Conservation (phyloP, 305 asterid species). For the Fraxinus velutina region DNA sequence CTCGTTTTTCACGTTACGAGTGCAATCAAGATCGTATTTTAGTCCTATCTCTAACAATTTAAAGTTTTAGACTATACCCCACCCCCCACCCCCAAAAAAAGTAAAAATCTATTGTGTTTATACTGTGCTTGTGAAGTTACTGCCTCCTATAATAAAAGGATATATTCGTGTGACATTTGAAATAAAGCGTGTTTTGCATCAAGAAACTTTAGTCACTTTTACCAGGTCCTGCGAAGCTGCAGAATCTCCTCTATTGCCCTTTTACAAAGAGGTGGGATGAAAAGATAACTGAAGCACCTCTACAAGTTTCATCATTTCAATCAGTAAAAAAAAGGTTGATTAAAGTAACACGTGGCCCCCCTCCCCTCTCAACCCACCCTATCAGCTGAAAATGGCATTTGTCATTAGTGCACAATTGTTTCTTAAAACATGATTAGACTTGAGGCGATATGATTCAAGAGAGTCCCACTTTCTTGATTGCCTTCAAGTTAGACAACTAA, state of each 20-base stretch:
- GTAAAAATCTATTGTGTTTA: not conserved
- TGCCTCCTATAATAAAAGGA: not conserved
- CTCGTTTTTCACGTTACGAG: not conserved
- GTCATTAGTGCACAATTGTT: slow-evolving; percentile 29
- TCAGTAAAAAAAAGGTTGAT: not conserved
- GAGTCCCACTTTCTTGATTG: slow-evolving; percentile 24
- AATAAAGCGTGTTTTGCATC: not conserved
- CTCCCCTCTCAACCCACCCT: not conserved
- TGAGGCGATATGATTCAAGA: slow-evolving; percentile 26
- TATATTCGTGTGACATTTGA: not conserved
- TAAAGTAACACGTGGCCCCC: not conserved
- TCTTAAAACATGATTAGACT: slow-evolving; percentile 22
- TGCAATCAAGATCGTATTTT: not conserved
- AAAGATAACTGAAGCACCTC: slow-evolving; percentile 5
- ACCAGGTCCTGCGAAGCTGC: not conserved
- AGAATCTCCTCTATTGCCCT: not conserved
- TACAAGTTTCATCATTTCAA: not conserved
- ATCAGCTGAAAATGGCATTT: not conserved
- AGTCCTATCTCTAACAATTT: not conserved
- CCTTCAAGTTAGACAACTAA: slow-evolving; percentile 20
- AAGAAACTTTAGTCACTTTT: not conserved
- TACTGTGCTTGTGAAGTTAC: not conserved
- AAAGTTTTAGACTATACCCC: not conserved
- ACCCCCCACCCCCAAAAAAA: not conserved
- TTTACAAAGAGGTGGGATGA: not conserved